Base-by-base conservation (phyloP, 306 rosid genomes). In the Quercus suber region DNA sequence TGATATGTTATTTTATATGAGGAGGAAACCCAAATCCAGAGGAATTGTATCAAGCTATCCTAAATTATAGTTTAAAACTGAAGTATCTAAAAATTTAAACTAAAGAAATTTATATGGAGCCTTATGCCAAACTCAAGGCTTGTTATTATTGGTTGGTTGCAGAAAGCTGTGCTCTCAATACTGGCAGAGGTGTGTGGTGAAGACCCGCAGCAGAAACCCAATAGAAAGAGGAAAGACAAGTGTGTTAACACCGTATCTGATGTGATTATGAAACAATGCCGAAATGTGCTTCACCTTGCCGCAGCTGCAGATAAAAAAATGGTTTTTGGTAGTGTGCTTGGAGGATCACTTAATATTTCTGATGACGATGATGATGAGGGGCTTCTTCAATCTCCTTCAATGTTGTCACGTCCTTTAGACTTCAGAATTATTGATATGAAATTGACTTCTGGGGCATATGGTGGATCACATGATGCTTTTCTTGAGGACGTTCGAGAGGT, bases 311-410 rank as follows among this genome's bases (percentile, higher is more conserved):
- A 95, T 83, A 95, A 92, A 85, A 78, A 87, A 43, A 90, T 87
- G 86, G 89, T 89, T 69, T 95, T 95, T 80, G 92, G 97, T 82
- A 95, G 91, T 89, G 92, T 95, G 90, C 85, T 95, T 76, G 98
- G 95, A 63, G 88, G 92, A 88, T 91, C 91, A 82, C 82, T 95
- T 82, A 86, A 84, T 74, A 88, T 81, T 90, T 92, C 90, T 31
- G 99, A 95, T 84, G 92, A 92, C 33, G 98, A 92, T 51, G 98
- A 92, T 85, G 99, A 95, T 77, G 99, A 91, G 87, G 99, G 97
- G 73, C 92, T 95, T 88, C 97, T 95, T 74, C 97, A 97, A 20
- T 82, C 90, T 28, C 98, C 99, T 4, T 97, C 94, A 64, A 92
- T 92, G 97, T 92, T 94, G 65, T 84, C 97, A 20, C 89, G 92